Conservation (phyloP, 2,329 filamentous ascomycete genomes). For the Epichloe bromicola region DNA sequence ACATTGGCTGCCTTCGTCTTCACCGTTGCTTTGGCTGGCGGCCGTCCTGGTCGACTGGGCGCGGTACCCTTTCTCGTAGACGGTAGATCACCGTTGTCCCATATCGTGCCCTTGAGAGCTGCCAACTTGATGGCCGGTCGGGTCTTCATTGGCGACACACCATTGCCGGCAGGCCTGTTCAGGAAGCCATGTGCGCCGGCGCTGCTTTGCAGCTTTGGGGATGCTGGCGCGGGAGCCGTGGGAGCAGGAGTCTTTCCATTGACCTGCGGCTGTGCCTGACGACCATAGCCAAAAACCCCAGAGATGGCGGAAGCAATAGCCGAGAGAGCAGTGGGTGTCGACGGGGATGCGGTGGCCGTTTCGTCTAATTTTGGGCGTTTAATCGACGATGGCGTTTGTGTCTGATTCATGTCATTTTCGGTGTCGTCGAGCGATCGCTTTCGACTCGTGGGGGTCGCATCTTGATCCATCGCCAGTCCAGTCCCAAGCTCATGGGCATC, state of each 20-base stretch:
- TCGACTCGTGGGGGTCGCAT: conserved; percentile 8
- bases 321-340: conserved; percentile 18
- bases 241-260: conserved; percentile 3
- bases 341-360: conserved; percentile 12
- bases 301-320: conserved; percentile 21
- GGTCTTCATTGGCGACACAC: conserved; percentile 5
- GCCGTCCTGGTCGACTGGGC: conserved; percentile 4
- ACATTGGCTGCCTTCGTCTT: not conserved
- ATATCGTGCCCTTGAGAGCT: conserved; percentile 24
- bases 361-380: conserved; percentile 22
- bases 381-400: conserved; percentile 15
- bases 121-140: conserved; percentile 23
- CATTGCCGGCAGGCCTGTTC: conserved; percentile 3
- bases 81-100: conserved; percentile 20
- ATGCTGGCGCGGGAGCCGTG: not conserved
- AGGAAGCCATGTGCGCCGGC: not conserved
- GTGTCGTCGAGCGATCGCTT: conserved; percentile 7
- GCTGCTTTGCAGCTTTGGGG: not conserved
- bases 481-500: not conserved
- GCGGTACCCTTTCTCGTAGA: conserved; percentile 8
- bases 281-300: conserved; percentile 13
- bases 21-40: not conserved
- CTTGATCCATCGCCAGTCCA: conserved; percentile 14
- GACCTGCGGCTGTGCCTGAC: conserved; percentile 7
- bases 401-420: conserved; percentile 12